These are phyloP conservation scores for Silene latifolia DNA, from an alignment of 148 eudicot genomes.

Conservation along the genomic window DNA sequence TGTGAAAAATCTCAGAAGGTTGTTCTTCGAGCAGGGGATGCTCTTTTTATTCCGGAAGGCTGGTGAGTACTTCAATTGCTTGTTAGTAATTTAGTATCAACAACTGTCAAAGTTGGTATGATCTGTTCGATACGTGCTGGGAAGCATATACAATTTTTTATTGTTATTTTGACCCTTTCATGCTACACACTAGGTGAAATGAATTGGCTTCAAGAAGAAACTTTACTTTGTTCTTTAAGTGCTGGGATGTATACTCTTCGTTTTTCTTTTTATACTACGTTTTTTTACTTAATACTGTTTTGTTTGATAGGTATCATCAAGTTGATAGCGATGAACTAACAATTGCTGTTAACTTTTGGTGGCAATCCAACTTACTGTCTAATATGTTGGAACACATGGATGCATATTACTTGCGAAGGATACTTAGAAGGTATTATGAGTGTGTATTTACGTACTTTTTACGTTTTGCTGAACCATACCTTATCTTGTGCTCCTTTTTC, in stretches of 20 bases:
- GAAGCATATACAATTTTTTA: not conserved
- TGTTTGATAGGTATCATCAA: slow-evolving; percentile 75
- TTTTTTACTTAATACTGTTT: slow-evolving; percentile 3
- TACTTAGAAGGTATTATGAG: slow-evolving; percentile 66
- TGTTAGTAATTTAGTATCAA: not conserved
- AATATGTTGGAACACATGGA: slow-evolving; percentile 89
- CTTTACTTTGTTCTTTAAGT: not conserved
- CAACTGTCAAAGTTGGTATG: not conserved
- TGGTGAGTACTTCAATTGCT: slow-evolving; percentile 44
- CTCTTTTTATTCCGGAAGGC: slow-evolving; percentile 93
- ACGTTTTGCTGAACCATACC: slow-evolving; percentile 9
- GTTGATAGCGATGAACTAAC: slow-evolving; percentile 90
- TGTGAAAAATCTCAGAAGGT: slow-evolving; percentile 62
- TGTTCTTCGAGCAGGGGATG: slow-evolving; percentile 81
- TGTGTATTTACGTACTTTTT: not conserved
- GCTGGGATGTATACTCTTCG: not conserved
- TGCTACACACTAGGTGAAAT: not conserved
- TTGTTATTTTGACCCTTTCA: not conserved
- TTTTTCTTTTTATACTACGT: not conserved
- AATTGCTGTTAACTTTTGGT: slow-evolving; percentile 92
- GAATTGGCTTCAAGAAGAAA: not conserved
- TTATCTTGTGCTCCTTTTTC: slow-evolving; percentile 17
- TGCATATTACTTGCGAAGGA: slow-evolving; percentile 75
- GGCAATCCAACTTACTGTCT: slow-evolving; percentile 66
- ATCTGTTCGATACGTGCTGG: not conserved